Base-by-base conservation (phyloP, 257 asterid genomes). In the Penstemon eatonii region DNA sequence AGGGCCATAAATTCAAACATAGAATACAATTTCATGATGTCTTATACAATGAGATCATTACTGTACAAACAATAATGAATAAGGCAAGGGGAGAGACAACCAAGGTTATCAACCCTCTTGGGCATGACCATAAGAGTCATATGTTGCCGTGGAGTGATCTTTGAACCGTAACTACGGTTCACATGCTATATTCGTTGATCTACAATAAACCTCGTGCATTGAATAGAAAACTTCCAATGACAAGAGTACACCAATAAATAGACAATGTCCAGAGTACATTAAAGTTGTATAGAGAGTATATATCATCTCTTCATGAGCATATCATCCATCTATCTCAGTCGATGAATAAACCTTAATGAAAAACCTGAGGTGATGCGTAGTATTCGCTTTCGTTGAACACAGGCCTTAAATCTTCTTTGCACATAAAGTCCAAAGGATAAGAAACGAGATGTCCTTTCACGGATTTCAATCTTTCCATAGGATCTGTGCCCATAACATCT, bases 381-480 rank as follows among this genome's bases (percentile, higher is more conserved):
- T 88, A 90, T 81, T 93, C 99, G 41, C 97, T 93, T 78, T 93
- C 99, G 39, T 88, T 93, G 69, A 90, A 93, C 13, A 88, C 90
- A 5, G 99, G 97, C 79, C 99, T 88, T 68, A 90, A 66, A 76
- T 93, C 99, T 82, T 93, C 99, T 75, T 75, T 81, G 85, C 77
- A 81, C 99, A 93, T 90, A 66, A 93, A 93, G 60, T 93, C 95
- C 86, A 90, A 72, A 33, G 99, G 97, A 71, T 85, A 93, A 51
- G 97, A 88, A 79, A 93, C 99, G 25, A 93, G 96, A 83, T 90
- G 92, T 12, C 99, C 99, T 76, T 80, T 88, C 47, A 88, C 84
- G 5, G 87, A 73, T 78, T 71, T 61, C 65, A 93, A 75, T 73
- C 94, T 90, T 70, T 88, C 97, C 94, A 93, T 77, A 47, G 99